A percentile compares a stretch with the other conserved stretches of the same genome.
phyloP scores from a whole-genome alignment of 768 basidiomycete genomes.

The Thelephora aurantiotincta region DNA sequence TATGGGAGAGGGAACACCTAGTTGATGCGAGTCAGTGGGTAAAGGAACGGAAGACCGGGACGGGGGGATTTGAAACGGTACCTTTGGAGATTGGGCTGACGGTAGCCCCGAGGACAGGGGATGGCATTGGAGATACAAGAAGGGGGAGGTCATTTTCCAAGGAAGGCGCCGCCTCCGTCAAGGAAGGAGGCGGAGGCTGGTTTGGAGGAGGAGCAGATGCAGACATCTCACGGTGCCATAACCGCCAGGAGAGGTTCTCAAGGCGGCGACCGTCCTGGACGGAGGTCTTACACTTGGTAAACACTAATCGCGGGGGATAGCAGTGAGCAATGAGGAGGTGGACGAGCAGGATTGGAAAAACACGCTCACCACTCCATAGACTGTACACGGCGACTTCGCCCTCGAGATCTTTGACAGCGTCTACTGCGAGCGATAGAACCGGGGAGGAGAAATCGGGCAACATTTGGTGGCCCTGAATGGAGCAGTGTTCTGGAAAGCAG shows the following conservation, averaged over 20 bases:
- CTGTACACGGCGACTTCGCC: slow-evolving; percentile 50
- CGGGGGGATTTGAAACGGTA: background rate
- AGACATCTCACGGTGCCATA: slow-evolving; percentile 61
- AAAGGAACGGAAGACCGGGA: background rate
- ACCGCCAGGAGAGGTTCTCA: slow-evolving; percentile 81
- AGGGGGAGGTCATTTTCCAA: background rate
- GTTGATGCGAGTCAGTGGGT: background rate
- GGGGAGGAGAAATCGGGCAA: slow-evolving; percentile 41
- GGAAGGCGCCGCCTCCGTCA: background rate
- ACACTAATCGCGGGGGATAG: slow-evolving; percentile 33
- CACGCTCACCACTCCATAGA: slow-evolving; percentile 52
- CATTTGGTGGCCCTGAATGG: slow-evolving; percentile 21
- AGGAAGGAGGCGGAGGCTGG: slow-evolving; percentile 15
- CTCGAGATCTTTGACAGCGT: slow-evolving; percentile 54
- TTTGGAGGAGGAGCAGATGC: slow-evolving; percentile 15
- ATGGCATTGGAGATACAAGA: background rate
- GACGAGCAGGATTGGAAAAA: slow-evolving; percentile 1
- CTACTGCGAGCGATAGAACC: slow-evolving; percentile 50
- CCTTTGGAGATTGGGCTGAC: background rate
- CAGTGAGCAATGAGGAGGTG: slow-evolving; percentile 2
- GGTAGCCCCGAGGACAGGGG: background rate
- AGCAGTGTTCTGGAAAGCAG: background rate
- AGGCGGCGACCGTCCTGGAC: slow-evolving; percentile 69
- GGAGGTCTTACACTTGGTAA: slow-evolving; percentile 71
- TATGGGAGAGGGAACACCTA: background rate